Percentiles rank a stretch among this genome's conserved stretches.
phyloP scores from a whole-genome alignment of 1,284 basidiomycete species.

The Apiotrichum siamense region DNA sequence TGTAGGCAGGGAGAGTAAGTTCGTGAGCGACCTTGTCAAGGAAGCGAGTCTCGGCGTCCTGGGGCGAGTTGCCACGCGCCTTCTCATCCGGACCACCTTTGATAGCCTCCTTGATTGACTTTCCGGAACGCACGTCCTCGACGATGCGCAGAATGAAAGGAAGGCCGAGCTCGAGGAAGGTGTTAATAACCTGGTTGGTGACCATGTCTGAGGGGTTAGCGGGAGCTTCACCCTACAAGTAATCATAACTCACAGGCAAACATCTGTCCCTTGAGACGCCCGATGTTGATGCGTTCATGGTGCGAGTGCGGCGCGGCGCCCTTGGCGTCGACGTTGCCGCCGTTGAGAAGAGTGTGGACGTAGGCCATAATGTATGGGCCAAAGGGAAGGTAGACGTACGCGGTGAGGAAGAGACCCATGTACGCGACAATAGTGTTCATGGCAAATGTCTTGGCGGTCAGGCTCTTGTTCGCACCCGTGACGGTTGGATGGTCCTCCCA shows the following conservation, averaged over 20 bases:
- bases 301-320: background rate
- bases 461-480: slow-evolving; percentile 66
- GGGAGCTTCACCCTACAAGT: background rate
- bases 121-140: slow-evolving; percentile 52
- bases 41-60: slow-evolving; percentile 40
- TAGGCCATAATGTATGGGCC: slow-evolving; percentile 69
- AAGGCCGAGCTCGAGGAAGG: slow-evolving; percentile 74
- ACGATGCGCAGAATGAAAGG: slow-evolving; percentile 70
- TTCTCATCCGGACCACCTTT: slow-evolving; percentile 11
- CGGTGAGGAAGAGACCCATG: slow-evolving; percentile 72
- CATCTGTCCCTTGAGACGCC: slow-evolving; percentile 78
- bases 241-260: slow-evolving; percentile 57
- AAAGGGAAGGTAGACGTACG: slow-evolving; percentile 88
- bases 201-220: slow-evolving; percentile 58
- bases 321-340: background rate
- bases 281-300: slow-evolving; percentile 49
- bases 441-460: slow-evolving; percentile 82
- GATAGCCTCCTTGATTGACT: slow-evolving; percentile 29
- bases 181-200: slow-evolving; percentile 80
- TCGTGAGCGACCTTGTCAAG: slow-evolving; percentile 71
- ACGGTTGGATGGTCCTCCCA: slow-evolving; percentile 89
- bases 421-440: slow-evolving; percentile 72
- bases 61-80: slow-evolving; percentile 14
- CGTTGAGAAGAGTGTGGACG: slow-evolving; percentile 49
- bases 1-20: slow-evolving; percentile 73